phyloP scores from a whole-genome alignment of 1,284 basidiomycete genomes.

The Nidula niveotomentosa region DNA sequence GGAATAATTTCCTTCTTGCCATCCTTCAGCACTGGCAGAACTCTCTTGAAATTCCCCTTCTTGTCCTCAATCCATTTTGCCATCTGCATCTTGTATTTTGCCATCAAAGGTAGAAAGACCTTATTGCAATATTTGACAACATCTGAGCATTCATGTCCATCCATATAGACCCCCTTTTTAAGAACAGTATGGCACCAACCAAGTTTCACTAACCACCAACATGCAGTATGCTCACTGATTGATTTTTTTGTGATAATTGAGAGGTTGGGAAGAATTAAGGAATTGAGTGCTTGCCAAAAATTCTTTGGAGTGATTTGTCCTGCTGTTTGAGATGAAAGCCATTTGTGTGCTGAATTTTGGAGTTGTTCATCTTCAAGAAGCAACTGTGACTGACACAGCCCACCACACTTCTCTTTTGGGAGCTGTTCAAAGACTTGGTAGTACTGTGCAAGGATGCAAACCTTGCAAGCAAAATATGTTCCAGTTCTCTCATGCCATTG shows the following conservation, averaged over 20 bases:
- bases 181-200: neutral
- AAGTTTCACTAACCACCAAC: neutral
- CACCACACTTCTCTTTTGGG: neutral
- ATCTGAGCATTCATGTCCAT: neutral
- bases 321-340: neutral
- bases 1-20: slow-evolving; percentile 27
- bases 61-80: slow-evolving; percentile 17
- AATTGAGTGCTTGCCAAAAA: neutral
- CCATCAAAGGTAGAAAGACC: neutral
- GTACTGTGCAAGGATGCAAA: neutral
- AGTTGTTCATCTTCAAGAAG: neutral
- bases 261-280: neutral
- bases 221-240: neutral
- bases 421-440: neutral
- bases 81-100: slow-evolving; percentile 15
- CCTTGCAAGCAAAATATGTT: neutral
- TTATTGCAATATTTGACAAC: neutral
- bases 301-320: neutral
- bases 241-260: neutral
- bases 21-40: slow-evolving; percentile 16
- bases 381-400: neutral
- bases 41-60: slow-evolving; percentile 9
- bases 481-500: neutral
- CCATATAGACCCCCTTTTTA: neutral
- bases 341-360: neutral